phyloP scores from a whole-genome alignment of 2,329 filamentous ascomycete genomes.

The Penicillium griseofulvum region DNA sequence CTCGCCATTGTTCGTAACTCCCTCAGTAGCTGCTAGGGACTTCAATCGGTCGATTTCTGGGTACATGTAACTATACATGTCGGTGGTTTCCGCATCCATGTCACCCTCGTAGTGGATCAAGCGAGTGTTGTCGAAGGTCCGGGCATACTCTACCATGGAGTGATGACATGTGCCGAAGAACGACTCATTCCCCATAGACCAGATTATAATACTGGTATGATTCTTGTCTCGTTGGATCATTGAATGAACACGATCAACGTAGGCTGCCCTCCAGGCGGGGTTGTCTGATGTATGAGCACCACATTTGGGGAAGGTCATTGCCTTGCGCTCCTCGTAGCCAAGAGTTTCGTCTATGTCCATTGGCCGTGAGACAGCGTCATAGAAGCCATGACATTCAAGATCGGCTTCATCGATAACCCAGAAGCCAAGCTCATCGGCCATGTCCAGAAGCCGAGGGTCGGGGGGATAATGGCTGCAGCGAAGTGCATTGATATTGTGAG shows the following conservation, averaged over 20 bases:
- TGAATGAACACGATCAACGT: conserved; percentile 65
- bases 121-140: conserved; percentile 56
- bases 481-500: conserved; percentile 67
- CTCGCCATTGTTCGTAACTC: conserved; percentile 36
- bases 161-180: conserved; percentile 68
- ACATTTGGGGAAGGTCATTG: conserved; percentile 42
- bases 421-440: conserved; percentile 38
- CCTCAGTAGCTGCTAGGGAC: conserved; percentile 43
- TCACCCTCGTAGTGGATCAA: conserved; percentile 68
- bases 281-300: conserved; percentile 31
- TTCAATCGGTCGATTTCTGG: conserved; percentile 54
- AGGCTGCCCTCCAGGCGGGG: conserved; percentile 53
- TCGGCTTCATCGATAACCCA: conserved; percentile 41
- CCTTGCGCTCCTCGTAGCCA: conserved; percentile 61
- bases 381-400: conserved; percentile 39
- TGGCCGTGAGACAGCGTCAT: conserved; percentile 45
- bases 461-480: conserved; percentile 65
- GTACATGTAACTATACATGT: conserved; percentile 70
- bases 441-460: conserved; percentile 35
- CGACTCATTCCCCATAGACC: conserved; percentile 71
- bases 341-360: conserved; percentile 55
- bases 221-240: conserved; percentile 69
- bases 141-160: conserved; percentile 65
- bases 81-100: conserved; percentile 56
- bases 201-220: conserved; percentile 67